A percentile compares a stretch with the other conserved stretches of the same genome.
These are phyloP conservation scores for Pterocarpus santalinus DNA, from an alignment of 306 rosid genomes.

Conservation along the genomic window DNA sequence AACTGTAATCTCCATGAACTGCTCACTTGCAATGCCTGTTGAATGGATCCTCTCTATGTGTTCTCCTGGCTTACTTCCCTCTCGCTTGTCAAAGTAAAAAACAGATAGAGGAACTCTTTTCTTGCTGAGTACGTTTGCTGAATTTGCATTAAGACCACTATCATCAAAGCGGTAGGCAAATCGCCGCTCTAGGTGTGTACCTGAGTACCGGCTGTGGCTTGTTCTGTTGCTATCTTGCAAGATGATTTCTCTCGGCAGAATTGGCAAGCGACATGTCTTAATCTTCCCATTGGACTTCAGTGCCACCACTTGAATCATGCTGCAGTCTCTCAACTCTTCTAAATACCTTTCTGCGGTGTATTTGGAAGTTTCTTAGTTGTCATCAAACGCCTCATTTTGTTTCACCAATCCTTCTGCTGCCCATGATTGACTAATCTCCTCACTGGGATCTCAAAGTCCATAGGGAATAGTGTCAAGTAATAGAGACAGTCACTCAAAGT, in stretches of 20 bases:
- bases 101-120: slow-evolving; percentile 32
- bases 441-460: slow-evolving; percentile 49
- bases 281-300: slow-evolving; percentile 49
- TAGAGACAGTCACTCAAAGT: slow-evolving; percentile 29
- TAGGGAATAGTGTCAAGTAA: slow-evolving; percentile 50
- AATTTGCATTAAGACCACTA: slow-evolving; percentile 18
- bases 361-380: slow-evolving; percentile 33
- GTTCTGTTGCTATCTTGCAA: not conserved
- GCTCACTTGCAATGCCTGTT: slow-evolving; percentile 30
- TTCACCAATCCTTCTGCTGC: slow-evolving; percentile 48
- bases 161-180: slow-evolving; percentile 38
- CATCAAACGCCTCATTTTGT: not conserved
- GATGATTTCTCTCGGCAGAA: slow-evolving; percentile 13
- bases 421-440: slow-evolving; percentile 57
- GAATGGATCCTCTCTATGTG: slow-evolving; percentile 35
- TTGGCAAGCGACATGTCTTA: slow-evolving; percentile 50
- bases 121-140: not conserved
- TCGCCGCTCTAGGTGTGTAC: not conserved
- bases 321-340: slow-evolving; percentile 22
- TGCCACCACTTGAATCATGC: slow-evolving; percentile 49
- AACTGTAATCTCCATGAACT: slow-evolving; percentile 41
- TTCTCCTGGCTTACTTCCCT: slow-evolving; percentile 53
- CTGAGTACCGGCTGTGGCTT: slow-evolving; percentile 6
- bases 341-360: slow-evolving; percentile 39
- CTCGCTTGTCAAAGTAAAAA: slow-evolving; percentile 47